Conservation (phyloP, 768 basidiomycete genomes). For the Strobilomyces dryophilus region DNA sequence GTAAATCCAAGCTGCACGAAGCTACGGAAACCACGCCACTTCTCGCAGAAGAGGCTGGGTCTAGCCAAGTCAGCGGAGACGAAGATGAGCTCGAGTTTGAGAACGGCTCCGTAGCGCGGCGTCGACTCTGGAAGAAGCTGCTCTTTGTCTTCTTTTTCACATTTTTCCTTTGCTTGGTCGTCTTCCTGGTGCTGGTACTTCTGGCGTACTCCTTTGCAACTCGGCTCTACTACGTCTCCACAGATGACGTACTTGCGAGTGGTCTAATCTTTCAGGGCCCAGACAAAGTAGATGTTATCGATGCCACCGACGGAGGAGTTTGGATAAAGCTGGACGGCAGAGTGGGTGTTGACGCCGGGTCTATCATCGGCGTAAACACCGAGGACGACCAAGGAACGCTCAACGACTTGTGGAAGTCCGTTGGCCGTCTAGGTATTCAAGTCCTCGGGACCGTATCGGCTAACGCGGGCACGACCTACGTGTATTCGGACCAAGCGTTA, state of each 20-base stretch:
- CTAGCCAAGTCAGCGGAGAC: conserved; percentile 18
- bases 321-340: conserved; percentile 56
- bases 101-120: conserved; percentile 17
- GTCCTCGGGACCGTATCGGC: conserved; percentile 54
- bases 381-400: conserved; percentile 42
- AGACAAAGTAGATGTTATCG: conserved; percentile 56
- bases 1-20: conserved; percentile 19
- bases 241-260: conserved; percentile 54
- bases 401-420: conserved; percentile 52
- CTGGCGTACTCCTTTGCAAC: conserved; percentile 67
- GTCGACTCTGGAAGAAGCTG: conserved; percentile 32
- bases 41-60: conserved; percentile 16
- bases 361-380: conserved; percentile 51
- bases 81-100: conserved; percentile 22
- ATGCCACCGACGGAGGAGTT: conserved; percentile 56
- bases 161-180: conserved; percentile 44
- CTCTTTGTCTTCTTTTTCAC: conserved; percentile 54
- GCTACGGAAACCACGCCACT: conserved; percentile 30
- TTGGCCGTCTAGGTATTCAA: conserved; percentile 66
- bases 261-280: conserved; percentile 59
- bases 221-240: conserved; percentile 46
- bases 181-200: conserved; percentile 42
- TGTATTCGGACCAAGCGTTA: conserved; percentile 39
- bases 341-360: conserved; percentile 66
- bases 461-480: conserved; percentile 45